These are phyloP conservation scores for Botrytis elliptica DNA, from an alignment of 2,329 filamentous ascomycete species.

Conservation along the genomic window DNA sequence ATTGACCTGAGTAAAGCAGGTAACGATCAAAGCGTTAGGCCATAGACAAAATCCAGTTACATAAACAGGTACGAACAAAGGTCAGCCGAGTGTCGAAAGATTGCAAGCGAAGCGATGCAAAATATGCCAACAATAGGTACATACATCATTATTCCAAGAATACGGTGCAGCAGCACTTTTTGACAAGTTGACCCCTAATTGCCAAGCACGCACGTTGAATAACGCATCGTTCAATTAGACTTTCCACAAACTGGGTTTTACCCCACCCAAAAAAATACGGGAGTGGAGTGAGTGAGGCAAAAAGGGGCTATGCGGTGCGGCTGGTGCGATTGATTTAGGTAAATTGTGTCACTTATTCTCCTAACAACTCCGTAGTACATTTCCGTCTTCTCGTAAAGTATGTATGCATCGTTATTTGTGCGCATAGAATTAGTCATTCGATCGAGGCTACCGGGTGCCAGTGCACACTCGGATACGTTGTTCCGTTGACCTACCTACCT, in stretches of 20 bases:
- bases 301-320: constrained; percentile 5
- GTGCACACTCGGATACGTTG: background rate
- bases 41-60: background rate
- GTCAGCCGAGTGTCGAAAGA: background rate
- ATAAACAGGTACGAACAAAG: background rate
- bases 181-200: background rate
- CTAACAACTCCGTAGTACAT: background rate
- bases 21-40: background rate
- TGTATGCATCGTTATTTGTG: background rate
- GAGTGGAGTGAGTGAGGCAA: background rate
- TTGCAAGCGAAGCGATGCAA: background rate
- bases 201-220: background rate
- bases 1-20: background rate
- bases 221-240: background rate
- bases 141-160: background rate
- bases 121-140: background rate
- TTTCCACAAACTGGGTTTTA: background rate
- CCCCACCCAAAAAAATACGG: background rate
- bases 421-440: background rate
- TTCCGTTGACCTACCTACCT: background rate
- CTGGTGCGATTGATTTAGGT: background rate
- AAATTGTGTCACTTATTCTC: background rate
- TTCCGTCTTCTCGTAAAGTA: background rate
- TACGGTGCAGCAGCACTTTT: background rate
- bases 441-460: background rate